These are phyloP conservation scores for Agarophyton chilense DNA, from an alignment of 23 red algal species.

Conservation along the genomic window DNA sequence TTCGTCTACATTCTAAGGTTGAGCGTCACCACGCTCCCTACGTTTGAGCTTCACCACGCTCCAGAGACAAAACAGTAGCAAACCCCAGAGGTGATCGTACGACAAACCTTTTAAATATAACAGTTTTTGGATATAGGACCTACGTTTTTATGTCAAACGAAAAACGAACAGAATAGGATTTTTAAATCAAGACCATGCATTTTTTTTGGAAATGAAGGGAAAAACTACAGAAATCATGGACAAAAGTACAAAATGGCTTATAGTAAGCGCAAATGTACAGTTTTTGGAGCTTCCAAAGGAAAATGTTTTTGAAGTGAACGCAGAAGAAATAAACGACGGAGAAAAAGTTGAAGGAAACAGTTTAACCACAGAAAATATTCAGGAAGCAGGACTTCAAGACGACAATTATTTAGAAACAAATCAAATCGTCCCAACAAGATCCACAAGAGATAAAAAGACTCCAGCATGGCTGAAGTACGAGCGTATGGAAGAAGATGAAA, in stretches of 20 bases:
- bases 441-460: neutral
- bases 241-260: neutral
- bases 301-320: neutral
- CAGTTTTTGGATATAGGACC: conserved; percentile 4
- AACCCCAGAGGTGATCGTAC: too few species aligned
- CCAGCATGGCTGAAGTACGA: conserved; percentile 33
- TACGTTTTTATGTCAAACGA: conserved; percentile 10
- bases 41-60: too few species aligned
- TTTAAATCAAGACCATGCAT: neutral
- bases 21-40: too few species aligned
- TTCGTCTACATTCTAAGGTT: too few species aligned
- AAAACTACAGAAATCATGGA: conserved; percentile 21
- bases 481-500: neutral
- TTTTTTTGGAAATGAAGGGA: conserved; percentile 28
- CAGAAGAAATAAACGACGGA: neutral
- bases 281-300: neutral
- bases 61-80: too few species aligned
- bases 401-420: neutral
- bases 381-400: neutral
- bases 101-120: conserved; percentile 1
- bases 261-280: conserved; percentile 3
- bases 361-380: too few species aligned
- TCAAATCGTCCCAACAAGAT: neutral
- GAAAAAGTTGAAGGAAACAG: too few species aligned
- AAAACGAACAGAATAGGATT: neutral